A percentile compares a stretch with the other conserved stretches of the same genome.
Conservation (phyloP, 176 grass and related monocot genomes). For the Hordeum marinum region DNA sequence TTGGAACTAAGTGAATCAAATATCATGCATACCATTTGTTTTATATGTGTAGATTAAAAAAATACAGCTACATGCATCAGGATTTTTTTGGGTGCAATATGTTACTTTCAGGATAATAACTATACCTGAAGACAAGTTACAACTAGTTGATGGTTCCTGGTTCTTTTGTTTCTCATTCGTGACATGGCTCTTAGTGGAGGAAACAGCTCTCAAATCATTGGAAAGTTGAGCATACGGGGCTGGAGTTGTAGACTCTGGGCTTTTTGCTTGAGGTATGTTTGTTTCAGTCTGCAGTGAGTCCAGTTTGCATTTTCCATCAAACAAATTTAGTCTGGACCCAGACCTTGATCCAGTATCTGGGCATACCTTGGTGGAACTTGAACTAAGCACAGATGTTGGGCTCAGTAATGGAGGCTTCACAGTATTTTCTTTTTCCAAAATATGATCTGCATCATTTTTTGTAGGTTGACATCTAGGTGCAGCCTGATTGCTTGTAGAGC, state of each 20-base stretch:
- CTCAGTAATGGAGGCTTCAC: conserved; percentile 8
- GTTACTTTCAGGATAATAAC: not conserved
- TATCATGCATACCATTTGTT: conserved; percentile 3
- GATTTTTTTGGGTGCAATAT: not conserved
- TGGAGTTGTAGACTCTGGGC: not conserved
- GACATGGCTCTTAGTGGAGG: not conserved
- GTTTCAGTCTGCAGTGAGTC: not conserved
- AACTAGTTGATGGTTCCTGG: not conserved
- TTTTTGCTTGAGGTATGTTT: conserved; percentile 2
- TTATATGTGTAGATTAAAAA: not conserved
- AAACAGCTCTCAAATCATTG: conserved; percentile 8
- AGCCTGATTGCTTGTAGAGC: not conserved
- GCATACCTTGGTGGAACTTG: not conserved
- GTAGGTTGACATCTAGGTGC: not conserved
- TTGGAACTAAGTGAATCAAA: not conserved
- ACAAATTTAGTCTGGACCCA: not conserved
- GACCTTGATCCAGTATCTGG: not conserved
- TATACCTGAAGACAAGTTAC: conserved; percentile 39
- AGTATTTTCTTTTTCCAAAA: not conserved
- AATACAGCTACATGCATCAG: not conserved
- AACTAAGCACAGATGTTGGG: conserved; percentile 20
- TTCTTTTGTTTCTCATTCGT: conserved; percentile 2
- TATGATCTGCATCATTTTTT: not conserved
- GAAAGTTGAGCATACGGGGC: conserved; percentile 1
- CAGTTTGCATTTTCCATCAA: not conserved